phyloP scores from a whole-genome alignment of 352 stramenopile genomes.

The Phytophthora vignae region DNA sequence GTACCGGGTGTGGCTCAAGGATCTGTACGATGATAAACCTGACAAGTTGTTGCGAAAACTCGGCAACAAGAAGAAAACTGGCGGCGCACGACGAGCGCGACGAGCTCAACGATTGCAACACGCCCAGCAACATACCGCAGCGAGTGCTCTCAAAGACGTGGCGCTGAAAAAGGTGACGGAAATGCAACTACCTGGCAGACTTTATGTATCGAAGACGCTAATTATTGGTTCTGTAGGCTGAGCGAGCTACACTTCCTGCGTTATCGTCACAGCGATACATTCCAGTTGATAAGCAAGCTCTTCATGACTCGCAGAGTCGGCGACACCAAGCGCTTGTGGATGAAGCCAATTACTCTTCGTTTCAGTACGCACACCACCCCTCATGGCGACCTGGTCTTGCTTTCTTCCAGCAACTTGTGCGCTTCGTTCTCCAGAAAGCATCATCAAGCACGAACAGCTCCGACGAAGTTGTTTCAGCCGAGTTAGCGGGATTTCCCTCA shows the following conservation, averaged over 20 bases:
- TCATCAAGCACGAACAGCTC: not conserved
- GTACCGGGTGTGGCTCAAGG: slow-evolving; percentile 52
- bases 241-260: slow-evolving; percentile 24
- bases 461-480: slow-evolving; percentile 12
- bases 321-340: slow-evolving; percentile 48
- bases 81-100: slow-evolving; percentile 1
- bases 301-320: slow-evolving; percentile 29
- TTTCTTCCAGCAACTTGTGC: slow-evolving; percentile 56
- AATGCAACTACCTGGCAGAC: not conserved
- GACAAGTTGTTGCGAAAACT: slow-evolving; percentile 44
- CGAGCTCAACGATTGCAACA: slow-evolving; percentile 31
- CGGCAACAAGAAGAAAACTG: slow-evolving; percentile 39
- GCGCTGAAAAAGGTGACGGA: slow-evolving; percentile 31
- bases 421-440: slow-evolving; percentile 25
- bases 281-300: slow-evolving; percentile 20
- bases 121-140: slow-evolving; percentile 55
- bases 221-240: not conserved
- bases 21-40: slow-evolving; percentile 51
- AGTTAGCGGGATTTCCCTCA: slow-evolving; percentile 39
- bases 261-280: slow-evolving; percentile 10
- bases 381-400: slow-evolving; percentile 50
- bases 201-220: not conserved
- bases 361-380: slow-evolving; percentile 39
- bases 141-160: slow-evolving; percentile 58
- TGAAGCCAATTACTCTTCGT: slow-evolving; percentile 50